Base-by-base conservation (phyloP, 768 basidiomycete species). In the Phallus indusiatus region DNA sequence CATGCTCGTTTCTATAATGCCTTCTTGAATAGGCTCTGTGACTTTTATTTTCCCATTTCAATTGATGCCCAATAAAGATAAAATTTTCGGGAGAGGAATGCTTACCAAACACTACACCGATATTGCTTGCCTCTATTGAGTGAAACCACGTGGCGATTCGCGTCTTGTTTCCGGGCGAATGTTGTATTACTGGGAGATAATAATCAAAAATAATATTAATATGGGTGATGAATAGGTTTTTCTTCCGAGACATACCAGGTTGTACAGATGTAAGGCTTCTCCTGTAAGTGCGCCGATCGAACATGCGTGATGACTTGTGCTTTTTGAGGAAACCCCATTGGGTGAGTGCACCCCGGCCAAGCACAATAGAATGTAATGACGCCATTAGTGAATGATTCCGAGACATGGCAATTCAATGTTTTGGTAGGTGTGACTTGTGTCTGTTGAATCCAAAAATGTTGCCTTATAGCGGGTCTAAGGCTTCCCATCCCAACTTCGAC, bases 91-190 rank as follows among this genome's bases (percentile, higher is more conserved):
- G 17, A 8, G 16, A 34, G 11, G n/a, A 20, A 9, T 4, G 20
- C 57, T 59, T 42, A 59, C 57, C 57, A 59, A 28, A 22, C 22
- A 34, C 24, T 36, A 53, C 57, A 59, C 33, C 35, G 49, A 51
- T 59, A 52, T 59, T 59, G 48, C 22, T 59, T 59, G 18, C 57
- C 57, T 20, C 57, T 36, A 21, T 59, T 59, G 33, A 59, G 33
- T 21, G 57, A 42, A 50, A 42, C 50, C 1, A 52, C 57, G 33
- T 59, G 57, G 11, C 57, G 48, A 16, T 51, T 53, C 10, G 57
- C 57, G 49, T 59, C 57, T 47, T 59, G 57, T 28, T 37, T 59
- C 10, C 57, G 57, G 2, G 57, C 24, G 33, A 59, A 59, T 8
- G 49, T n/a, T 11, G 57, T 47, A 18, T 53, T 17, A 42, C 57